Conservation (phyloP, 78 protist genomes). For the Dictyostelium capitatum region DNA sequence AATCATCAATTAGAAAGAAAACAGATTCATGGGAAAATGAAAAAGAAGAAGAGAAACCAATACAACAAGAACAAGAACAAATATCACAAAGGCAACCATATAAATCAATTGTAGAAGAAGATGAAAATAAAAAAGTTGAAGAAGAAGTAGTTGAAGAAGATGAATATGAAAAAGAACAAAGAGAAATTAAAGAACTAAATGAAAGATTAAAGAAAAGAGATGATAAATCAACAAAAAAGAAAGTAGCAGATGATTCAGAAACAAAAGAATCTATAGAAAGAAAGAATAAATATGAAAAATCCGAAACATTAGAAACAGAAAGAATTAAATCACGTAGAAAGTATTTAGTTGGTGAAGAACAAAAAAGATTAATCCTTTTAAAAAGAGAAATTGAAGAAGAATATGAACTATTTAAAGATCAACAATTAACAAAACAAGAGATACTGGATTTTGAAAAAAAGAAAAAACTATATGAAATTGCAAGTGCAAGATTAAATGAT, state of each 20-base stretch:
- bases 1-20: constrained; percentile 21
- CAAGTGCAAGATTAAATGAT: constrained; percentile 64
- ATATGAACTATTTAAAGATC: constrained; percentile 82
- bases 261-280: constrained; percentile 33
- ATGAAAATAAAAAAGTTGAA: background rate
- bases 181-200: constrained; percentile 70
- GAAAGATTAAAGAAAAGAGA: constrained; percentile 79
- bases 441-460: constrained; percentile 69
- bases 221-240: constrained; percentile 60
- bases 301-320: constrained; percentile 33
- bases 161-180: constrained; percentile 77
- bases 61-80: background rate
- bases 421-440: constrained; percentile 85
- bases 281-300: constrained; percentile 2
- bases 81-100: constrained; percentile 8
- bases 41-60: background rate
- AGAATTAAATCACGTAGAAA: constrained; percentile 78
- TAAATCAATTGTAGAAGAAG: constrained; percentile 35
- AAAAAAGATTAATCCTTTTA: constrained; percentile 56
- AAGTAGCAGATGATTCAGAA: background rate
- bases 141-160: constrained; percentile 47
- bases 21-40: background rate
- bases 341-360: constrained; percentile 72
- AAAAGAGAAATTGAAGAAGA: constrained; percentile 78
- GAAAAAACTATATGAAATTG: constrained; percentile 82